Percentiles rank a stretch among this genome's conserved stretches.
These are phyloP conservation scores for Blastomyces silverae DNA, from an alignment of 2,329 filamentous ascomycete species.

Conservation along the genomic window DNA sequence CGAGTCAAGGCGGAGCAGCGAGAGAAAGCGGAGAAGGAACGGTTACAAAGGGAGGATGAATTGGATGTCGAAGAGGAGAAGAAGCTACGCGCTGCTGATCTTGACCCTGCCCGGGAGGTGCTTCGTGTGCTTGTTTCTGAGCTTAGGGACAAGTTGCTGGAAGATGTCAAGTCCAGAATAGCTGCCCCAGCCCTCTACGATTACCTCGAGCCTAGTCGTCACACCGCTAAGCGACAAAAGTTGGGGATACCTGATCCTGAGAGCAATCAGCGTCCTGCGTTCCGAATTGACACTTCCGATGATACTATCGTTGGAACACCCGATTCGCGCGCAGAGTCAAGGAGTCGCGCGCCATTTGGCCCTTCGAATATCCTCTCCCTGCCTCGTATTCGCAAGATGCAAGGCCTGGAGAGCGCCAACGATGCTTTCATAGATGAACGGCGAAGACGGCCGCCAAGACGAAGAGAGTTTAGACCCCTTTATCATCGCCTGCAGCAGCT, in stretches of 20 bases:
- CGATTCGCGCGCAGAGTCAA: constrained; percentile 39
- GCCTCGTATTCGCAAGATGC: constrained; percentile 66
- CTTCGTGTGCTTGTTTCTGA: constrained; percentile 71
- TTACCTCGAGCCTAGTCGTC: constrained; percentile 74
- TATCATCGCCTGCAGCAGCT: constrained; percentile 71
- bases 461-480: constrained; percentile 65
- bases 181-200: constrained; percentile 73
- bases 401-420: constrained; percentile 52
- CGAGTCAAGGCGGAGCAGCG: constrained; percentile 43
- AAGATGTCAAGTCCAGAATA: constrained; percentile 81
- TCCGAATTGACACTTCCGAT: constrained; percentile 52
- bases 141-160: constrained; percentile 76
- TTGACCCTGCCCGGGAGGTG: constrained; percentile 85
- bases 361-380: constrained; percentile 51
- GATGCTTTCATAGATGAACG: constrained; percentile 64
- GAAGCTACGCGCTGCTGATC: constrained; percentile 72
- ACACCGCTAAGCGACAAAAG: constrained; percentile 69
- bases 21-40: constrained; percentile 60
- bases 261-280: constrained; percentile 51
- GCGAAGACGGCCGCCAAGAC: constrained; percentile 49
- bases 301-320: constrained; percentile 62
- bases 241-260: constrained; percentile 68
- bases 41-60: constrained; percentile 64
- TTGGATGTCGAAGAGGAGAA: constrained; percentile 86
- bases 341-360: constrained; percentile 36